phyloP scores from a whole-genome alignment of 148 eudicot genomes.

The Heliosperma pusillum region DNA sequence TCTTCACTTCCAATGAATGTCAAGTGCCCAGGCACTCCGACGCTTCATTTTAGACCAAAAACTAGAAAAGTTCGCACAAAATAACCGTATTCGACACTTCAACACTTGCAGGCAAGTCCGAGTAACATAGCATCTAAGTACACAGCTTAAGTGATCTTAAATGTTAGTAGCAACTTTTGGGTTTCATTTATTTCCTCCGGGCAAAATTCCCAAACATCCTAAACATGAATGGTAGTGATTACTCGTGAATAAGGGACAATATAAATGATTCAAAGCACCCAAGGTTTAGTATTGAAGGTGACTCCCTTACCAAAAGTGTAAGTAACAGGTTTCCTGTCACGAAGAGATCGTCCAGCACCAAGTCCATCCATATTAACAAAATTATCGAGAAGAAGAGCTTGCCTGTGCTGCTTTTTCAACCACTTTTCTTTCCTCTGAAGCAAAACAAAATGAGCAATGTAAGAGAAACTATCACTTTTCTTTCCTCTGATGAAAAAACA shows the following conservation, averaged over 20 bases:
- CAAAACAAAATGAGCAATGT: not conserved
- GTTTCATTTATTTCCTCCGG: no score
- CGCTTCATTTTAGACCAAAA: no score
- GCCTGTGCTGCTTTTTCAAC: slow-evolving; percentile 87
- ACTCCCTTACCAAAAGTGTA: slow-evolving; percentile 81
- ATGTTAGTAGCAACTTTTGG: not conserved
- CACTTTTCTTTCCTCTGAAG: slow-evolving; percentile 75
- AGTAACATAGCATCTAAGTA: no score
- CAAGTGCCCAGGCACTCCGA: no score
- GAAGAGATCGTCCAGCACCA: slow-evolving; percentile 83
- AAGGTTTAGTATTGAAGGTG: not conserved
- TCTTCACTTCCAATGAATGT: no score
- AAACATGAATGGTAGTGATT: not conserved
- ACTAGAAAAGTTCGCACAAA: no score
- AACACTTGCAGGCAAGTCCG: no score
- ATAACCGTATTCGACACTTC: no score
- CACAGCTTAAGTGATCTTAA: not conserved
- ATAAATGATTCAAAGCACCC: slow-evolving; percentile 6
- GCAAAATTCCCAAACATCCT: not conserved
- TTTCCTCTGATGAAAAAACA: slow-evolving; percentile 47
- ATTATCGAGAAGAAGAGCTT: slow-evolving; percentile 86
- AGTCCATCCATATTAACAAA: slow-evolving; percentile 65
- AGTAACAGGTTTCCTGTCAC: slow-evolving; percentile 90
- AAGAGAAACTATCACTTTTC: no score
- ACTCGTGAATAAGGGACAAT: not conserved